These are phyloP conservation scores for Fragilaria radians DNA, from an alignment of 108 stramenopile genomes.

Conservation along the genomic window DNA sequence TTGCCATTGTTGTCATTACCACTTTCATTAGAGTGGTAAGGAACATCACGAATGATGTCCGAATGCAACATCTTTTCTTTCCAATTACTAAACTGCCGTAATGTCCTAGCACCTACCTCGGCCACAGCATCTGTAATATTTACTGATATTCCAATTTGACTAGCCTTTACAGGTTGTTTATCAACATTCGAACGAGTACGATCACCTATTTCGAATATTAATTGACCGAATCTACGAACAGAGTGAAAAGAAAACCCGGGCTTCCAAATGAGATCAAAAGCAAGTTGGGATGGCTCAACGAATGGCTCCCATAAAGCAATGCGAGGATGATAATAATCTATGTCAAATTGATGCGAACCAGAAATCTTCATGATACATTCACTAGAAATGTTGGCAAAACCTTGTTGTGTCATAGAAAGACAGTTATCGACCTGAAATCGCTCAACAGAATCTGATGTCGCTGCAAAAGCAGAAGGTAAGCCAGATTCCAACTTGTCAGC, in stretches of 20 bases:
- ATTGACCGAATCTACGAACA: constrained; percentile 16
- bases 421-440: no score
- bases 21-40: not conserved
- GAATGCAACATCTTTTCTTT: not conserved
- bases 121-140: constrained; percentile 44
- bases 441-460: not conserved
- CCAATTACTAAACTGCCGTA: constrained; percentile 3
- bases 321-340: constrained; percentile 59
- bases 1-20: not conserved
- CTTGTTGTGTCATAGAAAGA: not conserved
- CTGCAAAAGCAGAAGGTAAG: constrained; percentile 15
- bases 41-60: not conserved
- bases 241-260: constrained; percentile 6
- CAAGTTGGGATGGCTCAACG: constrained; percentile 41
- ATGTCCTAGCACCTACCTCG: constrained; percentile 21
- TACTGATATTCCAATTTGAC: constrained; percentile 16
- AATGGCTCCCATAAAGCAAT: constrained; percentile 58
- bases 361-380: constrained; percentile 14
- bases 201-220: constrained; percentile 42
- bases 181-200: constrained; percentile 7
- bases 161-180: constrained; percentile 4
- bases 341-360: constrained; percentile 12
- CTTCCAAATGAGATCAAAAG: constrained; percentile 32
- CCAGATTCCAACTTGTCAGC: constrained; percentile 23
- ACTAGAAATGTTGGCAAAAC: not conserved